Conservation (phyloP, 2,329 filamentous ascomycete genomes). For the Aspergillus caelatus region DNA sequence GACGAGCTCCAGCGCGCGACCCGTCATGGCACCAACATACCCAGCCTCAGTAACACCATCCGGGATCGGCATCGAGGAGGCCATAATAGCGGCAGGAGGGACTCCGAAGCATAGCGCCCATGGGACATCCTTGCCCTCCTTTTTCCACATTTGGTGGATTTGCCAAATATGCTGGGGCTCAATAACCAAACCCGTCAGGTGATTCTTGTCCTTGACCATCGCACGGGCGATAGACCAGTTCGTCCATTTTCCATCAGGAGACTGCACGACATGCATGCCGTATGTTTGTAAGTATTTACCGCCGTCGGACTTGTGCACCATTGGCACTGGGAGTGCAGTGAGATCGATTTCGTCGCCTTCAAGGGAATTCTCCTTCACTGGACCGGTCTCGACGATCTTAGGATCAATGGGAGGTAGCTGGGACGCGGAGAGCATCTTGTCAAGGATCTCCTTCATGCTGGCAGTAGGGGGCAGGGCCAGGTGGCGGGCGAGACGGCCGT, state of each 20-base stretch:
- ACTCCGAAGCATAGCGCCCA: slow-evolving; percentile 54
- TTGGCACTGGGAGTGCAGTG: slow-evolving; percentile 44
- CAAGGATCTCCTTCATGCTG: slow-evolving; percentile 42
- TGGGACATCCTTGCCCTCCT: slow-evolving; percentile 49
- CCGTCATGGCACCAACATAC: slow-evolving; percentile 53
- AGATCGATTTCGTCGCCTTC: slow-evolving; percentile 48
- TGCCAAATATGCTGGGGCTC: slow-evolving; percentile 51
- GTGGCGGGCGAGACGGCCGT: slow-evolving; percentile 48
- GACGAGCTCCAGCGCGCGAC: slow-evolving; percentile 50
- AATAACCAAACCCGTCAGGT: slow-evolving; percentile 47
- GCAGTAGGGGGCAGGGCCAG: slow-evolving; percentile 45
- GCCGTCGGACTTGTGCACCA: slow-evolving; percentile 50
- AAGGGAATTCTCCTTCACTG: slow-evolving; percentile 49
- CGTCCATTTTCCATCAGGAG: slow-evolving; percentile 52
- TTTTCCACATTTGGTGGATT: slow-evolving; percentile 53
- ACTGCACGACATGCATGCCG: slow-evolving; percentile 53
- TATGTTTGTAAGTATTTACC: slow-evolving; percentile 56
- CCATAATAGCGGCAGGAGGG: slow-evolving; percentile 54
- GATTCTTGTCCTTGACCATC: slow-evolving; percentile 52
- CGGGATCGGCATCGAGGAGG: slow-evolving; percentile 53
- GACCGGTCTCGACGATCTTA: slow-evolving; percentile 38
- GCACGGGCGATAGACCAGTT: slow-evolving; percentile 44
- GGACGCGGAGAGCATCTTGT: slow-evolving; percentile 47
- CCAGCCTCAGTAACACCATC: slow-evolving; percentile 52
- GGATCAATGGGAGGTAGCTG: slow-evolving; percentile 34